Evolutionary conservation across 2,329 filamentous ascomycete genomes (phyloP), one percentile per base, ranked within the genome.

Genomic region (Sporothrix dimorphospora): DNA sequence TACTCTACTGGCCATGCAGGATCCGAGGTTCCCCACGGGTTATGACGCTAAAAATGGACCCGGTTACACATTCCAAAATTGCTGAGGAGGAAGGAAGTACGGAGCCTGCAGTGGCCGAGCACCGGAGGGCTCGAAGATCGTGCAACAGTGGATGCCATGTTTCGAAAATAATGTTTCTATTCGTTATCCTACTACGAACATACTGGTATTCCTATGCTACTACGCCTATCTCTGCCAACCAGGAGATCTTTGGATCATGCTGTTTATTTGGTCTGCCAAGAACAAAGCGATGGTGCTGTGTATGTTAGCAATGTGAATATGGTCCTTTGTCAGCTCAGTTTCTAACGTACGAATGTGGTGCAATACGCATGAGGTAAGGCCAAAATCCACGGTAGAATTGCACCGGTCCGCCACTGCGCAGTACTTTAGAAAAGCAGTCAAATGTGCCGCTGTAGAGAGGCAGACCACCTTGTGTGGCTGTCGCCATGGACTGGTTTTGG

Each of bases 321-420:
- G 4, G 5, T 30, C 1, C 11, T 55, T 53, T 12, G n/a, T 55
- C 11, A 7, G n/a, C 11, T 12, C 16, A 42, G 16, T 21, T 2
- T 4, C 2, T 24, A 24, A 93, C 93, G 93, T 87, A 97, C 92
- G 94, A 94, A 85, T 98, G 95, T 71, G 95, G 94, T 73, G 95
- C 94, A 82, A 98, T 98, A 79, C 95, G 90, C 79, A 97, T 88
- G 80, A 97, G 97, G 82, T 98, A 98, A 59, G 96, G 98, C 74
- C 92, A 91, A 79, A 99, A 99, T 19, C 96, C 96, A 76, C 96
- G 91, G 82, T 99, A 99, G 83, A 98, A 98, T 75, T 95, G 88
- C 83, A 96, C 80, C 75, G 94, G 81, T 0, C 96, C 96, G 81
- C 98, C 96, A 77, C 97, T 92, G 78, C 86, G 89, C 27, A 93